phyloP scores from a whole-genome alignment of 306 rosid species.

The Quillaja saponaria region DNA sequence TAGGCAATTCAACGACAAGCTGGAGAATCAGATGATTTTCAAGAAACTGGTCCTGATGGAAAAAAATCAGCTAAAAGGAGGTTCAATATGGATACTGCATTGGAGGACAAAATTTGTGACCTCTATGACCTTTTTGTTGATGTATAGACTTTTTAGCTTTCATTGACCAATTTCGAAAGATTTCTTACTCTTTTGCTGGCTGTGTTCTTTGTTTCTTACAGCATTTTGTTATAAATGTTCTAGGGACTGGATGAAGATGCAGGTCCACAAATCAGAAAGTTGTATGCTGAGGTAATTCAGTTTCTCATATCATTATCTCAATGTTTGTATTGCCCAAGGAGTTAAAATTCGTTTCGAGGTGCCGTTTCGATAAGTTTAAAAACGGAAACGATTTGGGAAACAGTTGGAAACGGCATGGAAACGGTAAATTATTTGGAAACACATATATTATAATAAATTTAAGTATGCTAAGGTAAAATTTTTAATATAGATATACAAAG shows the following conservation, averaged over 20 bases:
- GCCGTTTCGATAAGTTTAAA: too few relatives aligned
- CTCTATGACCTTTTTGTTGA: slow-evolving; percentile 96
- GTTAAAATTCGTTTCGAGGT: too few relatives aligned
- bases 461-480: too few relatives aligned
- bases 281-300: slow-evolving; percentile 80
- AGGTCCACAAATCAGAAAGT: slow-evolving; percentile 87
- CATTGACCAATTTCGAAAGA: slow-evolving; percentile 25
- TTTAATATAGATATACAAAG: too few relatives aligned
- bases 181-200: slow-evolving; percentile 15
- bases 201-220: slow-evolving; percentile 20
- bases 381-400: too few relatives aligned
- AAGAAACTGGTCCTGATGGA: slow-evolving; percentile 66
- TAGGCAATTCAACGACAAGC: slow-evolving; percentile 61
- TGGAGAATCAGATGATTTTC: slow-evolving; percentile 61
- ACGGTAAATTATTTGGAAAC: too few relatives aligned
- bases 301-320: slow-evolving; percentile 13
- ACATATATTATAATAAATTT: too few relatives aligned
- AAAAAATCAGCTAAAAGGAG: slow-evolving; percentile 57
- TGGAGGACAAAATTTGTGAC: slow-evolving; percentile 99
- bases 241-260: slow-evolving; percentile 96
- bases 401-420: too few relatives aligned
- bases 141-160: slow-evolving; percentile 49
- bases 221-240: slow-evolving; percentile 39
- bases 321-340: background rate
- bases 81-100: slow-evolving; percentile 68